Percentiles rank a stretch among this genome's conserved stretches.
Conservation (phyloP, 2,329 filamentous ascomycete genomes). For the Penicillium griseofulvum region DNA sequence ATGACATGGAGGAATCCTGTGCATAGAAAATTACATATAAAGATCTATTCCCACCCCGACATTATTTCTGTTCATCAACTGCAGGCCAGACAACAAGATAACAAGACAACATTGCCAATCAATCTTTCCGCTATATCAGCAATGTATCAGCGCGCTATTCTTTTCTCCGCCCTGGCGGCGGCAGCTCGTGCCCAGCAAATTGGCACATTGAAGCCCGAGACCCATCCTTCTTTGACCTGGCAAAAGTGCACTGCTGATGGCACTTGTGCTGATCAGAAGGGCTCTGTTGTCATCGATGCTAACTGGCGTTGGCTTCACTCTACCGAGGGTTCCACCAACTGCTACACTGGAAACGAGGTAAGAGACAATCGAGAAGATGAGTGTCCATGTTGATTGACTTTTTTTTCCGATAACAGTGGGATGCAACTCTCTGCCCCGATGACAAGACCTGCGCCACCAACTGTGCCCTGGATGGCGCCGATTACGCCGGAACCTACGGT, state of each 20-base stretch:
- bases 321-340: constrained; percentile 52
- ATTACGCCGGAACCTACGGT: constrained; percentile 54
- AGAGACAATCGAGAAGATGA: not conserved
- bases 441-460: constrained; percentile 53
- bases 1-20: not conserved
- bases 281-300: constrained; percentile 55
- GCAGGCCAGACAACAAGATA: constrained; percentile 26
- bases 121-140: constrained; percentile 5
- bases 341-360: constrained; percentile 53
- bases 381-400: not conserved
- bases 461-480: constrained; percentile 57
- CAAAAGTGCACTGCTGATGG: constrained; percentile 53
- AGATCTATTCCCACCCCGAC: not conserved
- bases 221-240: constrained; percentile 55
- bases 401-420: constrained; percentile 35
- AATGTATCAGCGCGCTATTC: constrained; percentile 32
- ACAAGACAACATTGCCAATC: constrained; percentile 4
- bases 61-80: constrained; percentile 18
- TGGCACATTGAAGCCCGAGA: constrained; percentile 30
- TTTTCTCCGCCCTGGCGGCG: constrained; percentile 30
- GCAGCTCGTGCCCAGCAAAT: constrained; percentile 32
- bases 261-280: constrained; percentile 52
- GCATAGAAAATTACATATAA: constrained; percentile 22
- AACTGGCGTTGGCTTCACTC: constrained; percentile 61
- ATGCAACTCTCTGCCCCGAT: constrained; percentile 50